These are phyloP conservation scores for Protea cynaroides DNA, from an alignment of 164 flowering plant species.

Conservation along the genomic window DNA sequence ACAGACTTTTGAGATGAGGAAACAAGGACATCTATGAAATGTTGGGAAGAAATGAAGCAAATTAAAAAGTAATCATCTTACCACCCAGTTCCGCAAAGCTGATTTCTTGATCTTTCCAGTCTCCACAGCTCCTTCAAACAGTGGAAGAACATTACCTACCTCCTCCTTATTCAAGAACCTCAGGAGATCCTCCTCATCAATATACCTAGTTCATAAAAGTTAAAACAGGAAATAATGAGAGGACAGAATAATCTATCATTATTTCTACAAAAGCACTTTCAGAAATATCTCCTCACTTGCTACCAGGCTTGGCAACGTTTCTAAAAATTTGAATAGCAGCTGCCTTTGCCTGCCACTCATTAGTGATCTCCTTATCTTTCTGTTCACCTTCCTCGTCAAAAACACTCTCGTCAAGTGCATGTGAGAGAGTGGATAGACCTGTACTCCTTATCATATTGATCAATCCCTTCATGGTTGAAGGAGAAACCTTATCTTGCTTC, in stretches of 20 bases:
- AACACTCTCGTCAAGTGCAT: slow-evolving; percentile 30
- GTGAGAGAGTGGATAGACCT: slow-evolving; percentile 51
- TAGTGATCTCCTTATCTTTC: slow-evolving; percentile 48
- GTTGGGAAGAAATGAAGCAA: background rate
- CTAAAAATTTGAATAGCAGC: slow-evolving; percentile 60
- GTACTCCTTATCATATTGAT: slow-evolving; percentile 40
- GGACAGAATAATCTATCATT: background rate
- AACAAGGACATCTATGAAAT: background rate
- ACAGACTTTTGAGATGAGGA: background rate
- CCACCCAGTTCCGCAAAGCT: slow-evolving; percentile 75
- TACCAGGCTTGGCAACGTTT: slow-evolving; percentile 68
- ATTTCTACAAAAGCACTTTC: background rate
- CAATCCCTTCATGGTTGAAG: slow-evolving; percentile 77
- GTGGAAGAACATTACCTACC: slow-evolving; percentile 45
- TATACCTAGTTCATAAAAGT: slow-evolving; percentile 37
- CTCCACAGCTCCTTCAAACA: slow-evolving; percentile 70
- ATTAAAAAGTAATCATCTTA: slow-evolving; percentile 19
- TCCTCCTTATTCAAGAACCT: slow-evolving; percentile 70
- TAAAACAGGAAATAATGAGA: slow-evolving; percentile 1
- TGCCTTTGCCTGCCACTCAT: slow-evolving; percentile 70
- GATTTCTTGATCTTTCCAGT: slow-evolving; percentile 54
- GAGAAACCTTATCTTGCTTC: slow-evolving; percentile 65
- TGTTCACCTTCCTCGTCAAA: slow-evolving; percentile 44
- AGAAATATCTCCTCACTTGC: slow-evolving; percentile 44
- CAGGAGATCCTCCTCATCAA: slow-evolving; percentile 70